Conservation (phyloP, 2,329 filamentous ascomycete species). For the Septoria petroselini region DNA sequence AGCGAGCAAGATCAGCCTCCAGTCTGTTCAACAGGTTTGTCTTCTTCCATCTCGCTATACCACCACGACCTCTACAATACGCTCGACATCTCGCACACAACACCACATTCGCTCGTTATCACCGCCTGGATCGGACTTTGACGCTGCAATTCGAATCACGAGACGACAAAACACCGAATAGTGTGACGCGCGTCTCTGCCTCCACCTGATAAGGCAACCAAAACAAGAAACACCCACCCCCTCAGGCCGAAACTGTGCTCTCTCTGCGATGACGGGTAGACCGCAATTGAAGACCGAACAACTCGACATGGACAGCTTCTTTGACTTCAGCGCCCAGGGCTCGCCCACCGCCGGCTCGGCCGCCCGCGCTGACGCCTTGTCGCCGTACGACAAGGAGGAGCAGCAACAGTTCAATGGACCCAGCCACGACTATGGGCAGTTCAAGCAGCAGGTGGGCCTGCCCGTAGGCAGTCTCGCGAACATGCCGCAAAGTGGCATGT, state of each 20-base stretch:
- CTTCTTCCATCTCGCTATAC: not conserved
- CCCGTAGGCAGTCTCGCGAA: conserved; percentile 78
- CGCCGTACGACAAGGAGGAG: conserved; percentile 39
- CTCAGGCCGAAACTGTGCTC: conserved; percentile 1
- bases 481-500: conserved; percentile 65
- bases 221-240: conserved; percentile 1
- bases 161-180: not conserved
- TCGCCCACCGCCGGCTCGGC: conserved; percentile 32
- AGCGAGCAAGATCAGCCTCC: not conserved
- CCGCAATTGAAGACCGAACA: conserved; percentile 38
- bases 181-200: conserved; percentile 11
- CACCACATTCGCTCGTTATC: not conserved
- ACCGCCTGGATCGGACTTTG: not conserved
- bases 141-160: not conserved
- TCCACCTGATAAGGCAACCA: conserved; percentile 2
- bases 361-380: conserved; percentile 31
- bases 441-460: conserved; percentile 92
- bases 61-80: not conserved
- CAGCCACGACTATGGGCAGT: conserved; percentile 91
- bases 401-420: conserved; percentile 51
- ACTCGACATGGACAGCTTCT: conserved; percentile 42
- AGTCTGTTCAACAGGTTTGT: not conserved
- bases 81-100: not conserved
- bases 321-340: conserved; percentile 40
- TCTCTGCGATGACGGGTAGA: conserved; percentile 26